Evolutionary conservation across 352 stramenopile genomes (phyloP).

Genomic region (Globisporangium echinulatum): DNA sequence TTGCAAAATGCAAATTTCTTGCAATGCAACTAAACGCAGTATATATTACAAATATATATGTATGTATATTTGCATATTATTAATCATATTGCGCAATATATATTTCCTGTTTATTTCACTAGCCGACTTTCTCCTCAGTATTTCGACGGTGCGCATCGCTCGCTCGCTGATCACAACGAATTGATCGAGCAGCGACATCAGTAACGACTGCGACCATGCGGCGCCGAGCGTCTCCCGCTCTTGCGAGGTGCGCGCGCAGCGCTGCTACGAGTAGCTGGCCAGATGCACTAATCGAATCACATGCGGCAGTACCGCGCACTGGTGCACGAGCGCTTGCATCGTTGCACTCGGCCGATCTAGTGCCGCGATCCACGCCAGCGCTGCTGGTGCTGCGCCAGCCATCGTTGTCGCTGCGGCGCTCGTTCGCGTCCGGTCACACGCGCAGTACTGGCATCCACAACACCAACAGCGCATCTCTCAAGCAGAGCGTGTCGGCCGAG

Average conservation of each 20-base stretch:
- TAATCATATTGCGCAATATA: not conserved
- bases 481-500: slow-evolving; percentile 15
- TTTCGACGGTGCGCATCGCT: slow-evolving; percentile 3
- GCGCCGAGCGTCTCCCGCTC: not conserved
- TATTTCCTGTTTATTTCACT: not conserved
- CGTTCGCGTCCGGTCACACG: not conserved
- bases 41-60: not conserved
- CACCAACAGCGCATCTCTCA: not conserved
- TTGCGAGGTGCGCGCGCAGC: not conserved
- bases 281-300: not conserved
- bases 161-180: not conserved
- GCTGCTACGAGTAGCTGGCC: too few relatives aligned
- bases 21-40: not conserved
- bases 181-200: not conserved
- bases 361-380: not conserved
- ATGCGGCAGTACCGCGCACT: not conserved
- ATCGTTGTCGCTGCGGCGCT: not conserved
- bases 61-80: not conserved
- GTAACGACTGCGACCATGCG: not conserved
- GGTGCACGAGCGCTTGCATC: not conserved
- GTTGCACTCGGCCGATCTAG: not conserved
- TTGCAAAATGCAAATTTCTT: not conserved
- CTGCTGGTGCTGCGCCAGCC: not conserved
- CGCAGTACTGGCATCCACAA: not conserved
- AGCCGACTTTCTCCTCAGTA: not conserved